Evolutionary conservation across 345 rosid species (phyloP).

Genomic region (Noccaea caerulescens): DNA sequence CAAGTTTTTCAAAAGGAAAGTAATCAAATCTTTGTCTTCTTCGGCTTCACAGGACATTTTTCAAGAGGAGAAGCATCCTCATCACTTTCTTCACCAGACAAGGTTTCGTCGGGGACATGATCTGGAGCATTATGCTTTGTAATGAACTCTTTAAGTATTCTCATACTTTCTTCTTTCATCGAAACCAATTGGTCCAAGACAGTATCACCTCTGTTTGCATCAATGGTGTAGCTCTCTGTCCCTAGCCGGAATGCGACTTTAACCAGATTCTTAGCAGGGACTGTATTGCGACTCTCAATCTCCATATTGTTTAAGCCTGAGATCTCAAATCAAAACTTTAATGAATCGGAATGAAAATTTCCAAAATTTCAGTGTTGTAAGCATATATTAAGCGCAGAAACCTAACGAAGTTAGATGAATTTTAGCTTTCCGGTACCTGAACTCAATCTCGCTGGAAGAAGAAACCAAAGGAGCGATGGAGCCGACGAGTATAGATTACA

Average conservation of each 20-base stretch:
- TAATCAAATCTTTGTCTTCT: constrained; percentile 62
- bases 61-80: constrained; percentile 43
- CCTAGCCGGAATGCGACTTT: constrained; percentile 66
- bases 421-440: neutral
- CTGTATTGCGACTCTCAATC: constrained; percentile 41
- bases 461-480: neutral
- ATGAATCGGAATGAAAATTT: neutral
- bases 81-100: constrained; percentile 60
- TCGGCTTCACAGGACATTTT: constrained; percentile 52
- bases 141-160: constrained; percentile 73
- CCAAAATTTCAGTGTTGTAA: neutral
- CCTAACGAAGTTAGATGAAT: neutral
- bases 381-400: neutral
- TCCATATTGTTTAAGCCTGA: constrained; percentile 51
- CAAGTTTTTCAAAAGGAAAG: neutral
- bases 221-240: constrained; percentile 59
- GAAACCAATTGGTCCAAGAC: constrained; percentile 70
- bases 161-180: constrained; percentile 83
- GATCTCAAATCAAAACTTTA: neutral
- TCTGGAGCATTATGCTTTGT: constrained; percentile 77
- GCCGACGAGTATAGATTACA: neutral
- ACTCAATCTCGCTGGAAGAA: neutral
- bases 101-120: constrained; percentile 73
- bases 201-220: constrained; percentile 48
- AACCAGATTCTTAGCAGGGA: constrained; percentile 44